These are phyloP conservation scores for Leishmania major DNA, from an alignment of 208 protist species.

Conservation along the genomic window DNA sequence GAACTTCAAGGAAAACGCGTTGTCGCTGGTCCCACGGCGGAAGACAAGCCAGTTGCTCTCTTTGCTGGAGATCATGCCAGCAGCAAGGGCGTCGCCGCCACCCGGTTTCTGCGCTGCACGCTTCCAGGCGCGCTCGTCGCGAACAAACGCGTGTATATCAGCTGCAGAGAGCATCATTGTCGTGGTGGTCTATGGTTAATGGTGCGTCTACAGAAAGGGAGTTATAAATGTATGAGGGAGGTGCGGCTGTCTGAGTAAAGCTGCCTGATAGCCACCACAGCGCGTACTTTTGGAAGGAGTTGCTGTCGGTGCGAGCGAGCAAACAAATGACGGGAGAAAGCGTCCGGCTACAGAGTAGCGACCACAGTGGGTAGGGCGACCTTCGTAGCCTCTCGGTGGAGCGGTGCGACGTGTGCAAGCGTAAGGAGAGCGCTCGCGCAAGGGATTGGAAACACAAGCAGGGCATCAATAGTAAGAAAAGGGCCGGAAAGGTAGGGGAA, in stretches of 20 bases:
- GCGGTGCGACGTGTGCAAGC: not conserved
- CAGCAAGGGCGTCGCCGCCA: not conserved
- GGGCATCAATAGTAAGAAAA: not conserved
- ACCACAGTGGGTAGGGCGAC: too few species aligned
- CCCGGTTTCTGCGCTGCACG: conserved; percentile 39
- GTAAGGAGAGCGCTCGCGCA: not conserved
- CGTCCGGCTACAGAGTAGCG: not conserved
- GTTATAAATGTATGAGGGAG: not conserved
- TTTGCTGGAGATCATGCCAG: conserved; percentile 9
- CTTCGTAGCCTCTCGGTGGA: not conserved
- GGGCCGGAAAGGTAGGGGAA: not conserved
- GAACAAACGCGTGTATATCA: conserved; percentile 43
- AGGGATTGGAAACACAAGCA: not conserved
- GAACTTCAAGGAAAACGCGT: conserved; percentile 39
- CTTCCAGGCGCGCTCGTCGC: conserved; percentile 52
- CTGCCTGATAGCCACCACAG: not conserved
- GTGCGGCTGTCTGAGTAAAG: not conserved
- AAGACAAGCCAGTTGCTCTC: conserved; percentile 46
- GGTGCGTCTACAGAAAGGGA: not conserved
- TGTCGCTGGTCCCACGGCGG: conserved; percentile 51
- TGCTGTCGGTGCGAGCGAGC: not conserved
- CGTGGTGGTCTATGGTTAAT: not conserved
- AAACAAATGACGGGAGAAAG: not conserved
- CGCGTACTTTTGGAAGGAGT: not conserved
- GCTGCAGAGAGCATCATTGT: conserved; percentile 16